These are phyloP conservation scores for Pleodorina starrii DNA, from an alignment of 139 green algal genomes.

Conservation along the genomic window DNA sequence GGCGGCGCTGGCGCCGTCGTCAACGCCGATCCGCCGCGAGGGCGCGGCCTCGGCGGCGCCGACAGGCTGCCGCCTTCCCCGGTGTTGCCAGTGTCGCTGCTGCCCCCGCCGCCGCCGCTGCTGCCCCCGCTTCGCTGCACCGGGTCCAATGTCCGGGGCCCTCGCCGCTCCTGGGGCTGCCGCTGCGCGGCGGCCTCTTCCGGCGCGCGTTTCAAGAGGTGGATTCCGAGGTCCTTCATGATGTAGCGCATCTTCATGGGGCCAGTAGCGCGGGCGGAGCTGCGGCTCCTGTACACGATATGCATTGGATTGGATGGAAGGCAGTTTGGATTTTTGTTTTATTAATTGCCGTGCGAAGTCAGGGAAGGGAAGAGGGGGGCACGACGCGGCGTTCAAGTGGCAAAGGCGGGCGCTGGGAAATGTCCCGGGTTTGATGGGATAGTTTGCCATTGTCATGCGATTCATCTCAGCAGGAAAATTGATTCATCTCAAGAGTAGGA, in stretches of 20 bases:
- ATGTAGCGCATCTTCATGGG: conserved; percentile 11
- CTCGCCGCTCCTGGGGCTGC: neutral
- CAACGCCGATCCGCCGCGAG: neutral
- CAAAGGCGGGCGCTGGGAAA: too few species aligned
- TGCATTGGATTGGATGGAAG: too few species aligned
- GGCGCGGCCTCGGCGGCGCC: too few species aligned
- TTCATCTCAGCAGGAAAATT: too few species aligned
- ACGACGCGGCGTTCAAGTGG: too few species aligned
- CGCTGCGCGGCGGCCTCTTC: neutral
- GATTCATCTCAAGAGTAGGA: too few species aligned
- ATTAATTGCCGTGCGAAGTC: too few species aligned
- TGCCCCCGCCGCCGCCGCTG: neutral
- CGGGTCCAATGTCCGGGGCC: too few species aligned
- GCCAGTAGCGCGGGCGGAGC: neutral
- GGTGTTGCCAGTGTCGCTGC: neutral
- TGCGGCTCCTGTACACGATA: conserved; percentile 5
- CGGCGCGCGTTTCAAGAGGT: neutral
- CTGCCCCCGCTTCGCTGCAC: neutral
- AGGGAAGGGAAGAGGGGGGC: too few species aligned
- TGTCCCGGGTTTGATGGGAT: too few species aligned
- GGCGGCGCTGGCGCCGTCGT: neutral
- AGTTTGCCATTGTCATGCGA: too few species aligned
- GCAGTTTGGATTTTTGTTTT: too few species aligned
- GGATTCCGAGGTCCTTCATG: conserved; percentile 6
- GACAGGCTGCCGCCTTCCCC: neutral